Evolutionary conservation across 495 filamentous ascomycete genomes (phyloP).

Genomic region (Bryoglossum gracile): DNA sequence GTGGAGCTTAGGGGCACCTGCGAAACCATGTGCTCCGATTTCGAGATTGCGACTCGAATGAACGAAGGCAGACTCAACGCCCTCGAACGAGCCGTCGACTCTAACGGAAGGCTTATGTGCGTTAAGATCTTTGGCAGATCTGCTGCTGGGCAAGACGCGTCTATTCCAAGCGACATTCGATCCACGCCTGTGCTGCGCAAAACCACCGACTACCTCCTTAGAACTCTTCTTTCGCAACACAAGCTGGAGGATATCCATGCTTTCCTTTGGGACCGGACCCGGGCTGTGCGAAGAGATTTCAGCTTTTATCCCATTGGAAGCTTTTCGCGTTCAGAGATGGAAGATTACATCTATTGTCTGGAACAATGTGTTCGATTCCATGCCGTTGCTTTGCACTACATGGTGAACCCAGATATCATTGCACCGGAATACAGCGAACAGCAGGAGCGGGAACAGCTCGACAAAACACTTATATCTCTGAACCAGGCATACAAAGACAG

Average conservation of each 20-base stretch:
- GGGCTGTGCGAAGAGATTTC: slow-evolving; percentile 89
- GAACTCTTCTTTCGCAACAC: slow-evolving; percentile 59
- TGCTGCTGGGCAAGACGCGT: slow-evolving; percentile 85
- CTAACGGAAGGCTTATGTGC: slow-evolving; percentile 36
- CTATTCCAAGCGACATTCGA: slow-evolving; percentile 86
- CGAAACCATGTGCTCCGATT: slow-evolving; percentile 90
- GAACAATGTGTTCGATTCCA: slow-evolving; percentile 91
- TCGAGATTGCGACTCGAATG: slow-evolving; percentile 74
- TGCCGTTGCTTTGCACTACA: slow-evolving; percentile 76
- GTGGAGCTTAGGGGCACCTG: slow-evolving; percentile 86
- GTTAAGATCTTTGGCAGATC: slow-evolving; percentile 86
- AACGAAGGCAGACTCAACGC: slow-evolving; percentile 50
- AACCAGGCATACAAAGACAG: slow-evolving; percentile 84
- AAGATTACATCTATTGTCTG: slow-evolving; percentile 72
- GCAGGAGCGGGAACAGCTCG: slow-evolving; percentile 89
- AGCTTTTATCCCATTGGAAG: slow-evolving; percentile 73
- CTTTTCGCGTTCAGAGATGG: slow-evolving; percentile 46
- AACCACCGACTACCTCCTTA: slow-evolving; percentile 77
- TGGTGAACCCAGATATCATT: slow-evolving; percentile 54
- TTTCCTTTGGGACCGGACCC: slow-evolving; percentile 90
- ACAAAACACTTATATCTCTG: slow-evolving; percentile 77
- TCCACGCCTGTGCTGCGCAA: slow-evolving; percentile 65
- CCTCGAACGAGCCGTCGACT: slow-evolving; percentile 41
- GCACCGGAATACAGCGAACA: slow-evolving; percentile 74
- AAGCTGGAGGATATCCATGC: slow-evolving; percentile 66